Evolutionary conservation across 2,329 filamentous ascomycete species (phyloP), one percentile per base, ranked within the genome.

Genomic region (Cercospora sp.): DNA sequence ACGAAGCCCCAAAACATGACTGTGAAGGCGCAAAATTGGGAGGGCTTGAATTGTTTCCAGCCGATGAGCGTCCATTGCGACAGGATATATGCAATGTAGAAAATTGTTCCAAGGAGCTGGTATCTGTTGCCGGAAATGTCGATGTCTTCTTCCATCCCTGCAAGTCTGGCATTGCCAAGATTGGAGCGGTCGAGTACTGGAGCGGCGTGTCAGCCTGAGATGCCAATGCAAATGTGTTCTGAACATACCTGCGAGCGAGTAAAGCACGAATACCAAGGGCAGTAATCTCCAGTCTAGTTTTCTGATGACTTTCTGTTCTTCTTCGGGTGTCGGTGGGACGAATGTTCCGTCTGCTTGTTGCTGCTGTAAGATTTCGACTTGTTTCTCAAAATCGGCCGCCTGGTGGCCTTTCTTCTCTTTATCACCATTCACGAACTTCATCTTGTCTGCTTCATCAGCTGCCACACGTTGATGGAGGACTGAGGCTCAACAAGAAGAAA

Each of bases 51-150:
- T 21, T 76, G 74, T 58, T 79, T 79, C 77, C 77, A 79, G 26
- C 77, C 77, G 62, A 89, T 83, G 18, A 88, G 77, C 1, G 85
- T 86, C 71, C 70, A 73, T 57, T 73, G 71, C 37, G 45, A 67
- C 7, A 71, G 43, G 21, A 82, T 80, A 71, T 84, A 85, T 1
- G 81, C 78, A 49, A 85, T 84, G 72, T 85, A 85, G 74, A 87
- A 87, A 40, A 86, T 82, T 0, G 83, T 86, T 37, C 85, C 75
- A 7, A 87, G 81, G 81, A 83, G 84, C 10, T 82, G 75, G 71
- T 86, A 87, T 28, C 78, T 75, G n/a, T 81, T 77, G 12, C 81
- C 80, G n/a, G 76, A 68, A 18, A 88, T 78, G 9, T 81, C 66
- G 16, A 88, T 80, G 30, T 85, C 83, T 55, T 82, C 75, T 62